Percentiles rank a stretch among this genome's conserved stretches.
Evolutionary conservation across 352 stramenopile genomes (phyloP).

Genomic region (Pythium oligandrum): DNA sequence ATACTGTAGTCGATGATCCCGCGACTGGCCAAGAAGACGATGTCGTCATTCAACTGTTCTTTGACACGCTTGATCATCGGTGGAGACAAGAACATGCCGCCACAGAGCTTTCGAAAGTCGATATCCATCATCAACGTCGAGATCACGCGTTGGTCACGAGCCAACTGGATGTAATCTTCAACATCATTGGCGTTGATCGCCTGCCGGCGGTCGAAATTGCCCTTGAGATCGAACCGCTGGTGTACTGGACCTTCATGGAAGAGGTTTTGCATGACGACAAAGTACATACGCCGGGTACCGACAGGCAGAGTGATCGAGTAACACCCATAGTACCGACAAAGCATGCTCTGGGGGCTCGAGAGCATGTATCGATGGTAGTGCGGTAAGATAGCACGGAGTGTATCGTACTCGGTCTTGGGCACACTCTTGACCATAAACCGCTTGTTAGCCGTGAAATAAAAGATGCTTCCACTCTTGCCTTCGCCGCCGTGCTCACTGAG

Average conservation of each 20-base stretch:
- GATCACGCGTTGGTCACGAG: conserved; percentile 55
- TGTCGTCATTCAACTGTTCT: conserved; percentile 72
- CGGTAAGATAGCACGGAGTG: conserved; percentile 71
- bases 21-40: conserved; percentile 76
- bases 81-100: conserved; percentile 50
- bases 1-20: conserved; percentile 87
- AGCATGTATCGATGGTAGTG: conserved; percentile 80
- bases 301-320: conserved; percentile 84
- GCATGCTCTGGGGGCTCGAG: conserved; percentile 64
- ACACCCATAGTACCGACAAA: conserved; percentile 82
- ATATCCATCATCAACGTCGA: conserved; percentile 83
- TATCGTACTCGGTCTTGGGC: conserved; percentile 81
- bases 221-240: conserved; percentile 80
- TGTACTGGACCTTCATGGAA: conserved; percentile 78
- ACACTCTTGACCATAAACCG: conserved; percentile 89
- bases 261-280: conserved; percentile 86
- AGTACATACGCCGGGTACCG: conserved; percentile 82
- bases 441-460: conserved; percentile 87
- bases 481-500: conserved; percentile 77
- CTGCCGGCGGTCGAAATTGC: conserved; percentile 70
- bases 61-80: conserved; percentile 35
- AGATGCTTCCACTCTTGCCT: conserved; percentile 84
- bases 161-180: conserved; percentile 56
- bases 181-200: conserved; percentile 59
- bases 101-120: conserved; percentile 75